Evolutionary conservation across 1,139 yeast species (phyloP).

Genomic region (Diutina pseudorugosa): DNA sequence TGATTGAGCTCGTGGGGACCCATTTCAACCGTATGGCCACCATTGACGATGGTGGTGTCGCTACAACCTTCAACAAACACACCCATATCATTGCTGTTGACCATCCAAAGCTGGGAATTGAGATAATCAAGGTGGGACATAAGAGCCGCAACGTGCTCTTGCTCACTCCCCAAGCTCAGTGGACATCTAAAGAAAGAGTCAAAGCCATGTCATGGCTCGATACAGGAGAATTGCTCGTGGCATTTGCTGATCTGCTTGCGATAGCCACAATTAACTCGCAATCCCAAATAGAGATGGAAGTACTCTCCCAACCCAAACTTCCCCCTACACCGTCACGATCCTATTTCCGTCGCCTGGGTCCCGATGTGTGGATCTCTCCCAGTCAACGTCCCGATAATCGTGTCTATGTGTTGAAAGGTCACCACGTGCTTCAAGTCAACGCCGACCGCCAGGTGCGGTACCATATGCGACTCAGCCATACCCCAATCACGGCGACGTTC

Average conservation of each 20-base stretch:
- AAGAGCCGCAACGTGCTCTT: not conserved
- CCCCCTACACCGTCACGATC: not conserved
- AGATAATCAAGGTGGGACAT: not conserved
- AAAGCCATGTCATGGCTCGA: not conserved
- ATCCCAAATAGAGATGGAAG: not conserved
- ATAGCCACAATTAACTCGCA: not conserved
- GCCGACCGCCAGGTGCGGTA: not conserved
- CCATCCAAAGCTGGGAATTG: not conserved
- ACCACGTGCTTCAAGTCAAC: not conserved
- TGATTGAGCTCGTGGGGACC: not conserved
- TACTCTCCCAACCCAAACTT: not conserved
- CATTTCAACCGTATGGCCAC: not conserved
- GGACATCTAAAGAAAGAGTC: not conserved
- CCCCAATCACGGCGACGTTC: not conserved
- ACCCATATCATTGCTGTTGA: not conserved
- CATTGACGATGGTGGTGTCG: not conserved
- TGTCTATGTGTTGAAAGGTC: not conserved
- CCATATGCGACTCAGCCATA: not conserved
- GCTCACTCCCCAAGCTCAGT: not conserved
- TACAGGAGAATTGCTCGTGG: not conserved
- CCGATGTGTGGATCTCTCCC: constrained; percentile 2
- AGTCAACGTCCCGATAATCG: not conserved
- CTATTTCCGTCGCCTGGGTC: not conserved
- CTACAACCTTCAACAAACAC: not conserved
- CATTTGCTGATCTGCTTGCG: not conserved